Evolutionary conservation across 192 early-diverging fungal genomes (phyloP).

Genomic region (Entophlyctis helioformis): DNA sequence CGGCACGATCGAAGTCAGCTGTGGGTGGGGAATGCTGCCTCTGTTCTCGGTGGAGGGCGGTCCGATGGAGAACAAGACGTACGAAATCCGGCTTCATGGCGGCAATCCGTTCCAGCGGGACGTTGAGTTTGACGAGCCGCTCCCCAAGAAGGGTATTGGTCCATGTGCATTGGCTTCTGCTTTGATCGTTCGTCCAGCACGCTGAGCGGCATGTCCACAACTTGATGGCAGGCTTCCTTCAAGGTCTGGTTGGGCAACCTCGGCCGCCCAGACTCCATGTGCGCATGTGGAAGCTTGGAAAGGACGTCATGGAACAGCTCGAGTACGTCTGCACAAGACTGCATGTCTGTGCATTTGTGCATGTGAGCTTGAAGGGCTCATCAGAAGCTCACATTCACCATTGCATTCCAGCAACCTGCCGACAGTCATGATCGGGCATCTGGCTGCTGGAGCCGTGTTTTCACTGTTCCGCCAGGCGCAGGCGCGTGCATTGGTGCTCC

Average conservation of each 20-base stretch:
- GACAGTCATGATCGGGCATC: conserved; percentile 17
- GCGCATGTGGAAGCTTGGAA: conserved; percentile 30
- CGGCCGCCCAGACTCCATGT: conserved; percentile 24
- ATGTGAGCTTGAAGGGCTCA: no score
- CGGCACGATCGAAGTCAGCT: no score
- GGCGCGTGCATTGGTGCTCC: conserved; percentile 19
- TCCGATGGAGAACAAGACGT: conserved; percentile 31
- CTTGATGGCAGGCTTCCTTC: conserved; percentile 20
- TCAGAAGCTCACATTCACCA: no score
- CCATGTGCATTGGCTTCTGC: background rate
- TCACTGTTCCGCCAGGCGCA: conserved; percentile 29
- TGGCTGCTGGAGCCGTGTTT: conserved; percentile 22
- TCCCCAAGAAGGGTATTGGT: conserved; percentile 12
- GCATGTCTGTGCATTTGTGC: background rate
- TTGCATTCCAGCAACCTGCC: conserved; percentile 27
- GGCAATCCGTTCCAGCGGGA: conserved; percentile 34
- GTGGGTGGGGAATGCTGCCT: conserved; percentile 39
- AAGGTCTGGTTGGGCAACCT: conserved; percentile 12
- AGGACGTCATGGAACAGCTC: conserved; percentile 16
- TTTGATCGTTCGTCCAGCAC: background rate
- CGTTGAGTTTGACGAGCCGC: conserved; percentile 7
- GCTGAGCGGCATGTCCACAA: background rate
- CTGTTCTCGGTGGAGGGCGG: conserved; percentile 31
- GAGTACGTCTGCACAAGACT: conserved; percentile 18
- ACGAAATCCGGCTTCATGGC: conserved; percentile 28